These are phyloP conservation scores for Rosa persica DNA, from an alignment of 306 rosid species.

Conservation along the genomic window DNA sequence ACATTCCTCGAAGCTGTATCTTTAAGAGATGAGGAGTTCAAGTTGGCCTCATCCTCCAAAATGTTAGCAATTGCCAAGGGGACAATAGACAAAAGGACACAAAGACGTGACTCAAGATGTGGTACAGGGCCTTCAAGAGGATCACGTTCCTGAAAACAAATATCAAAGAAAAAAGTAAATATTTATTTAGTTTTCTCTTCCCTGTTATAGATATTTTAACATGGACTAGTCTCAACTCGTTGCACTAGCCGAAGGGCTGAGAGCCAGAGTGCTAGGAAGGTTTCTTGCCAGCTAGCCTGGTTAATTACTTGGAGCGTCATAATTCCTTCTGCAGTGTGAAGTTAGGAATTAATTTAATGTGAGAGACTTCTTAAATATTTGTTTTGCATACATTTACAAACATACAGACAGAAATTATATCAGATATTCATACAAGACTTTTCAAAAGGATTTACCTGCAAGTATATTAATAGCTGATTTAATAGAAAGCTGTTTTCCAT, in stretches of 20 bases:
- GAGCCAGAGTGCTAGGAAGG: slow-evolving; percentile 81
- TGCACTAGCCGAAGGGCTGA: slow-evolving; percentile 92
- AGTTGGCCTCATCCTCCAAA: slow-evolving; percentile 45
- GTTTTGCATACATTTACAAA: not conserved
- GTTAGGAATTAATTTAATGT: slow-evolving; percentile 27
- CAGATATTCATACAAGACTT: slow-evolving; percentile 26
- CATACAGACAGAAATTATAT: not conserved
- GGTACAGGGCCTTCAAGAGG: slow-evolving; percentile 83
- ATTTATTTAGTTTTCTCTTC: slow-evolving; percentile 11
- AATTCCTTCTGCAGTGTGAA: slow-evolving; percentile 59
- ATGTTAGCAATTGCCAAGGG: slow-evolving; percentile 65
- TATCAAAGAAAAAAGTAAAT: slow-evolving; percentile 18
- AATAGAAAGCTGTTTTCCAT: slow-evolving; percentile 60
- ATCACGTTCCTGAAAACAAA: slow-evolving; percentile 66
- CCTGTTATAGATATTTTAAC: slow-evolving; percentile 26
- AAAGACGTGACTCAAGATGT: slow-evolving; percentile 72
- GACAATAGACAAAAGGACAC: slow-evolving; percentile 61
- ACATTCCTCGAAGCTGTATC: slow-evolving; percentile 17
- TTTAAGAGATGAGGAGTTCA: slow-evolving; percentile 27
- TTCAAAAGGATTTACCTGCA: slow-evolving; percentile 42
- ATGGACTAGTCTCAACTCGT: slow-evolving; percentile 63
- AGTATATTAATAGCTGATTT: slow-evolving; percentile 63
- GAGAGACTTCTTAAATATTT: slow-evolving; percentile 12
- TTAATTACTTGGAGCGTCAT: slow-evolving; percentile 61
- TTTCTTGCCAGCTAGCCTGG: slow-evolving; percentile 86